Evolutionary conservation across 129 eudicot species (phyloP), one percentile per base, ranked within the genome.

Genomic region (Arctium minus): DNA sequence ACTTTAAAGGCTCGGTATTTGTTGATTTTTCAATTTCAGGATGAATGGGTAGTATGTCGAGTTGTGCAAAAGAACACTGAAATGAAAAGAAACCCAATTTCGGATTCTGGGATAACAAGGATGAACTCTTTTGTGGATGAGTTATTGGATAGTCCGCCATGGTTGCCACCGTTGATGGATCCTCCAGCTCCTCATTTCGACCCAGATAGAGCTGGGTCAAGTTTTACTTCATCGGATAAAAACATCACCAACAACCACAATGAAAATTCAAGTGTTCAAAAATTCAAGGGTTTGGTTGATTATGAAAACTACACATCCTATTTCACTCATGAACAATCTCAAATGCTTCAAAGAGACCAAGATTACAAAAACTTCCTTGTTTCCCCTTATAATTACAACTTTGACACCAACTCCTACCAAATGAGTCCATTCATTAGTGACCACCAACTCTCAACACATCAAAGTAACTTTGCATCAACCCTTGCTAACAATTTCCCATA

Each of bases 41-140:
- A 89, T 42, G 92, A 90, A 87, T 93, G 96, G 94, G 98, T 93
- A 46, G 96, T 93, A 7, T 79, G 96, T 48, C 89, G 89, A 65
- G 87, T 93, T 5, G 83, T 91, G 74, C 91, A 91, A 82, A 93
- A 91, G 91, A 91, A 73, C 62, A 70, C 29, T 4, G 86, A 82
- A 33, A 73, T 70, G 2, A 88, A 70, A 71, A 88, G 87, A 80
- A 83, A 76, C 67, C 83, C 85, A n/a, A 65, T 72, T 27, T 62
- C 50, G 1, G 85, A 80, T 37, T 78, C 50, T 32, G 86, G 71
- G 40, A 72, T 84, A 64, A 29, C 74, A 29, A 84, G 90, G 44
- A 74, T 86, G 76, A 90, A 88, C 89, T 89, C 92, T 2, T 91
- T 89, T 74, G 90, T 88, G 53, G 90, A 93, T n/a, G 89, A 87